Conservation (phyloP, 2,329 filamentous ascomycete genomes). For the Epichloe aotearoae region DNA sequence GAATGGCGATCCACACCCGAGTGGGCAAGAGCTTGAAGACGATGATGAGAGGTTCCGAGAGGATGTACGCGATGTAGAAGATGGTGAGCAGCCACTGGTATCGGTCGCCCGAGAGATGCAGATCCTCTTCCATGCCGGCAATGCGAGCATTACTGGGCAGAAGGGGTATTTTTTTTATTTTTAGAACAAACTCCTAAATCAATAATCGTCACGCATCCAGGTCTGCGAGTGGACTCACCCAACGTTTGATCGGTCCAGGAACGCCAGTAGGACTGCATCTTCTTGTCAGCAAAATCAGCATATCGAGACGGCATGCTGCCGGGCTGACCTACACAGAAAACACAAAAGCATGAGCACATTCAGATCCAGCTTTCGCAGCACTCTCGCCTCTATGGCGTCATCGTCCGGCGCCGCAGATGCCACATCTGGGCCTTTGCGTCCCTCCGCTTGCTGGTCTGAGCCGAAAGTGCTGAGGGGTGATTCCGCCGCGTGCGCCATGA, state of each 20-base stretch:
- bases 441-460: not conserved
- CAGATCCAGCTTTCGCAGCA: slow-evolving; percentile 1
- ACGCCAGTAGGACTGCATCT: slow-evolving; percentile 8
- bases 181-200: not conserved
- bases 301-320: not conserved
- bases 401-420: not conserved
- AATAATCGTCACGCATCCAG: too few relatives aligned
- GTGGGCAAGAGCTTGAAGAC: slow-evolving; percentile 6
- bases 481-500: not conserved
- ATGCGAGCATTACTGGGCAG: slow-evolving; percentile 11
- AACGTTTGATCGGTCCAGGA: slow-evolving; percentile 11
- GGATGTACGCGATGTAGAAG: slow-evolving; percentile 11
- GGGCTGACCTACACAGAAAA: not conserved
- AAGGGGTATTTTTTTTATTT: not conserved
- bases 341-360: slow-evolving; percentile 1
- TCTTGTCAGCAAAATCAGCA: not conserved
- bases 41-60: slow-evolving; percentile 8
- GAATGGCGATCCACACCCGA: slow-evolving; percentile 2
- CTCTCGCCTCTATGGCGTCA: not conserved
- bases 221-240: slow-evolving; percentile 5
- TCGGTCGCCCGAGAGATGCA: slow-evolving; percentile 9
- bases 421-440: not conserved
- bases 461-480: not conserved
- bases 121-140: slow-evolving; percentile 10
- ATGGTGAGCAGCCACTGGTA: slow-evolving; percentile 13